phyloP scores from a whole-genome alignment of 768 basidiomycete genomes.

The Phylloporus rhodoxanthus region DNA sequence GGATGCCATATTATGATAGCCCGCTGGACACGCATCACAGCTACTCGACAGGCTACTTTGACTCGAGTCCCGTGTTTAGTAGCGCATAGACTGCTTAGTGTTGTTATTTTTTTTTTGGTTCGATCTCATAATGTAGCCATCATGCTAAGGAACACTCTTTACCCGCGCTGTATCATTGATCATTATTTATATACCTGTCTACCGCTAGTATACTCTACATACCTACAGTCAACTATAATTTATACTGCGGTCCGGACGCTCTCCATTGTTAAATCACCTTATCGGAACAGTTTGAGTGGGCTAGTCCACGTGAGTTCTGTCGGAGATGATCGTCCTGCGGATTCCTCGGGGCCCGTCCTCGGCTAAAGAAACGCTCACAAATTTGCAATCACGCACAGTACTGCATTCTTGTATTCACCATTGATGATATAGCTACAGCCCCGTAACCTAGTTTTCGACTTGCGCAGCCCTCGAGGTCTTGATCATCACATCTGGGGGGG shows the following conservation, averaged over 20 bases:
- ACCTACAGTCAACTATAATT: conserved; percentile 2
- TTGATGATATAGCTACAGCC: not conserved
- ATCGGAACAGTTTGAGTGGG: not conserved
- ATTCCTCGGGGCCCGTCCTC: not conserved
- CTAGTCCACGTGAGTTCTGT: not conserved
- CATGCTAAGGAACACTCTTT: conserved; percentile 16
- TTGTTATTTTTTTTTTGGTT: not conserved
- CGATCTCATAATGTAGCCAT: conserved; percentile 16
- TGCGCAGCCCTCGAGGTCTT: not conserved
- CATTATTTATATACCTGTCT: conserved; percentile 20
- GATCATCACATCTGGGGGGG: not conserved
- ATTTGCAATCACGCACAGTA: not conserved
- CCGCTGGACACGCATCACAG: conserved; percentile 18
- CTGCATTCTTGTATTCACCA: not conserved
- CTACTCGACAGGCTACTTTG: conserved; percentile 20
- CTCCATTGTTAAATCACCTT: not conserved
- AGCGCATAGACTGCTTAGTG: conserved; percentile 16
- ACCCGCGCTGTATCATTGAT: conserved; percentile 23
- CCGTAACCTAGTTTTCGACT: not conserved
- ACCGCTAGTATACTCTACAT: conserved; percentile 14
- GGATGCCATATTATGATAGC: conserved; percentile 26
- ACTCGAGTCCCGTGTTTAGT: conserved; percentile 20
- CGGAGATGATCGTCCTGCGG: not conserved
- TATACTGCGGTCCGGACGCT: conserved; percentile 12
- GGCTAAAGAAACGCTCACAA: not conserved